A percentile compares a stretch with the other conserved stretches of the same genome.
Evolutionary conservation across 225 moss, liverwort and hornwort species (phyloP).

Genomic region (Polytrichum commune): DNA sequence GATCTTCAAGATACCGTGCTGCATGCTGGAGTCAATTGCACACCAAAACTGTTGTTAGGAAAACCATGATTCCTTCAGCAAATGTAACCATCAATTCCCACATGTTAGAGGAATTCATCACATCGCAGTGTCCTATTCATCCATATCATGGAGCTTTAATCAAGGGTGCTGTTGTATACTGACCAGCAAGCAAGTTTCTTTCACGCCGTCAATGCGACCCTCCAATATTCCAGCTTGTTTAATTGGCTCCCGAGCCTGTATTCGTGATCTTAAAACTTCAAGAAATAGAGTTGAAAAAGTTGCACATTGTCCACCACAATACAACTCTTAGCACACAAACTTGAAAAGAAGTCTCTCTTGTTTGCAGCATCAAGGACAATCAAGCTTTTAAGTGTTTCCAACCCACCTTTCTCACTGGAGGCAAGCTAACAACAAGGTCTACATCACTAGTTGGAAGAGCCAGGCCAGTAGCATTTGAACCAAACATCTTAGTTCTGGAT

Average conservation of each 20-base stretch:
- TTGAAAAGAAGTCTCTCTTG: too few species aligned
- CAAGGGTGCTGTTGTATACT: slow-evolving; percentile 8
- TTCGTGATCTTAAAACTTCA: not conserved
- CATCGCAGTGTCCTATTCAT: too few species aligned
- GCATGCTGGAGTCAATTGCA: slow-evolving; percentile 67
- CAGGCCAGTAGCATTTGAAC: slow-evolving; percentile 88
- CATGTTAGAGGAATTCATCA: too few species aligned
- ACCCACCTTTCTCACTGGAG: slow-evolving; percentile 88
- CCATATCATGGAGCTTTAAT: too few species aligned
- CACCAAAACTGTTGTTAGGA: not conserved
- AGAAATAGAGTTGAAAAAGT: not conserved
- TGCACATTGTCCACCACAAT: too few species aligned
- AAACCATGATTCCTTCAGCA: too few species aligned
- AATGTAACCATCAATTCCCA: too few species aligned
- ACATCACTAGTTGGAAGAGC: slow-evolving; percentile 93
- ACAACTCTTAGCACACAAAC: too few species aligned
- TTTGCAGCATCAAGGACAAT: slow-evolving; percentile 1
- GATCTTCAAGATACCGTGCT: slow-evolving; percentile 84
- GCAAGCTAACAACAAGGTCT: slow-evolving; percentile 86
- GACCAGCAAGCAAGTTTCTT: slow-evolving; percentile 92
- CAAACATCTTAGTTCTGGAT: slow-evolving; percentile 84
- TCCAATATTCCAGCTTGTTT: slow-evolving; percentile 97
- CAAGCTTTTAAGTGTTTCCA: slow-evolving; percentile 6
- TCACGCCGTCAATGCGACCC: slow-evolving; percentile 87
- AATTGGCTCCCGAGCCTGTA: slow-evolving; percentile 70